phyloP scores from a whole-genome alignment of 2,329 filamentous ascomycete genomes.

The Pseudocercospora macadamiae region DNA sequence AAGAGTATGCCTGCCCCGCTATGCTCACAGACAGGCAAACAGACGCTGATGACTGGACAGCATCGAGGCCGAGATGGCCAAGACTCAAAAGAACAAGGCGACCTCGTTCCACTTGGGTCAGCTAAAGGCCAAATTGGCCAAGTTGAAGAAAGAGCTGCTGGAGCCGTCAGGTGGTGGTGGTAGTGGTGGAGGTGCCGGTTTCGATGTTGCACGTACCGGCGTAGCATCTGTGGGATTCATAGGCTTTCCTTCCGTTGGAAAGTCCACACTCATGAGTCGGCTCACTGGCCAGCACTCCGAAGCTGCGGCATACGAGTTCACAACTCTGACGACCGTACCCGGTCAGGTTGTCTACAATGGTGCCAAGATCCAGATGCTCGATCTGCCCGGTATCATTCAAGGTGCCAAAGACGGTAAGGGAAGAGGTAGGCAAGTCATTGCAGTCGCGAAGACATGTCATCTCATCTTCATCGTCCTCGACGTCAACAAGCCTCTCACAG shows the following conservation, averaged over 20 bases:
- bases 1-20: constrained; percentile 57
- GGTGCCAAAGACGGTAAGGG: constrained; percentile 98
- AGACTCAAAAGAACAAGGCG: constrained; percentile 73
- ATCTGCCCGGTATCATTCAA: constrained; percentile 97
- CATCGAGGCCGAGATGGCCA: constrained; percentile 96
- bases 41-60: not conserved
- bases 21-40: too few species aligned
- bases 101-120: constrained; percentile 60
- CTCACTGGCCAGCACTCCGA: constrained; percentile 97
- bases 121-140: constrained; percentile 96
- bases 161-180: constrained; percentile 79
- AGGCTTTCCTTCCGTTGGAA: constrained; percentile 96
- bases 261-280: constrained; percentile 94
- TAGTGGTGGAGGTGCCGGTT: constrained; percentile 78
- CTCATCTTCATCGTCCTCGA: constrained; percentile 98
- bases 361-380: constrained; percentile 96
- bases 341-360: constrained; percentile 96
- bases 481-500: constrained; percentile 96
- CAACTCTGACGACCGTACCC: constrained; percentile 93
- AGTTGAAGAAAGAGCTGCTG: constrained; percentile 93
- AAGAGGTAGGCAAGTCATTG: constrained; percentile 96
- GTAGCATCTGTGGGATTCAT: constrained; percentile 98
- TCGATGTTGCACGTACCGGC: constrained; percentile 96
- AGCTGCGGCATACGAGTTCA: constrained; percentile 97
- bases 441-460: constrained; percentile 97